Evolutionary conservation across 2,329 filamentous ascomycete species (phyloP).

Genomic region (Hymenotorrendiella dingleyae): DNA sequence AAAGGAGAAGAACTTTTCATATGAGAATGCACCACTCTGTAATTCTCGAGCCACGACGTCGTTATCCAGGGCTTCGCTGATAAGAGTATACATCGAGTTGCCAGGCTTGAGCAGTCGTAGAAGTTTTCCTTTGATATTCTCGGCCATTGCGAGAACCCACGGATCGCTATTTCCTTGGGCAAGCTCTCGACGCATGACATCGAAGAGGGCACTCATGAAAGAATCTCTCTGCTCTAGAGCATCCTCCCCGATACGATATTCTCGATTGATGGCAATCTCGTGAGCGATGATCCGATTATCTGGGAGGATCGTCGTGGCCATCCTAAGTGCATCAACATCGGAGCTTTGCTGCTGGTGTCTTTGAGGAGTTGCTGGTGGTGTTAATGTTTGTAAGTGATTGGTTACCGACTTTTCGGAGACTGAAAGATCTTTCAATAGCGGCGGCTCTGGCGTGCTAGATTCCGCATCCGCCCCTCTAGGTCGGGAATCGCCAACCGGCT

Average conservation of each 20-base stretch:
- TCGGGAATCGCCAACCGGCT: conserved; percentile 62
- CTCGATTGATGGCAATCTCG: conserved; percentile 72
- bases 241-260: conserved; percentile 65
- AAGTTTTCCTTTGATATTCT: conserved; percentile 66
- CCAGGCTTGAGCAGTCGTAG: conserved; percentile 64
- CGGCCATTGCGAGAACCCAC: conserved; percentile 65
- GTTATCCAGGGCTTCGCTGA: conserved; percentile 69
- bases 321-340: conserved; percentile 26
- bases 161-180: conserved; percentile 58
- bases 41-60: conserved; percentile 67
- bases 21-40: conserved; percentile 67
- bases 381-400: conserved; percentile 41
- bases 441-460: conserved; percentile 34
- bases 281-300: conserved; percentile 72
- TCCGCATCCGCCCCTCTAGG: conserved; percentile 49
- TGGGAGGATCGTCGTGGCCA: conserved; percentile 49
- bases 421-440: conserved; percentile 36
- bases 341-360: conserved; percentile 15
- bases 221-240: conserved; percentile 55
- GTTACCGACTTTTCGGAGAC: conserved; percentile 37
- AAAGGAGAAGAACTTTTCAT: conserved; percentile 72
- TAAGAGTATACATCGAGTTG: conserved; percentile 68
- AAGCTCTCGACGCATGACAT: conserved; percentile 55
- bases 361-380: conserved; percentile 47
- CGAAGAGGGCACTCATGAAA: conserved; percentile 50